These are phyloP conservation scores for Argentina anserina DNA, from an alignment of 306 rosid genomes.

Conservation along the genomic window DNA sequence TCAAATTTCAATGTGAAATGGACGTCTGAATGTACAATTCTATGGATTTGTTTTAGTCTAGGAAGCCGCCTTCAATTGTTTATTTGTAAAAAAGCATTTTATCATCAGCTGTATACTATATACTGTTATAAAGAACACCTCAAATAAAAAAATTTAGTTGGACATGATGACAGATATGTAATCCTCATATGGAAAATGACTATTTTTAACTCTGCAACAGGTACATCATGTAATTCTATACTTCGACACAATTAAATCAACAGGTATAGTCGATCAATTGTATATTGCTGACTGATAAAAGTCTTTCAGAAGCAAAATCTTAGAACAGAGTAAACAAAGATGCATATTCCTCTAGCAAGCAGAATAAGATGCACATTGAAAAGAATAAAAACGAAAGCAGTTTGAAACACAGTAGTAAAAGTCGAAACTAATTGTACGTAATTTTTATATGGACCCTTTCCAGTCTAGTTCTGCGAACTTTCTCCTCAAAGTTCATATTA, in stretches of 20 bases:
- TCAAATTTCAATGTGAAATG: neutral
- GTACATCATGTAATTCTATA: neutral
- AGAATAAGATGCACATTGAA: neutral
- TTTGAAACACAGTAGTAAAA: too few relatives aligned
- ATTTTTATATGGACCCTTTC: too few relatives aligned
- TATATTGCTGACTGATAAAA: neutral
- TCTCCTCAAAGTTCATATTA: neutral
- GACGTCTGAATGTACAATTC: neutral
- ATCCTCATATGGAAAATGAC: neutral
- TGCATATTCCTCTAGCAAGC: neutral
- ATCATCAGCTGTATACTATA: neutral
- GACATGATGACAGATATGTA: neutral
- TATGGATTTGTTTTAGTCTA: neutral
- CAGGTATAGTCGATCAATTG: neutral
- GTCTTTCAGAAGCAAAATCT: neutral
- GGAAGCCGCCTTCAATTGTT: neutral
- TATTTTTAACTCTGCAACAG: neutral
- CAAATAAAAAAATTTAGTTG: neutral
- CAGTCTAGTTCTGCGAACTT: neutral
- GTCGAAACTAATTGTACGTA: too few relatives aligned
- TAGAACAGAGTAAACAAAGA: neutral
- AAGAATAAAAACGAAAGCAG: neutral
- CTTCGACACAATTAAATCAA: neutral
- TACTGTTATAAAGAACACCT: neutral
- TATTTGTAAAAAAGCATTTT: neutral